These are phyloP conservation scores for Plantago major DNA, from an alignment of 257 asterid species.

Conservation along the genomic window DNA sequence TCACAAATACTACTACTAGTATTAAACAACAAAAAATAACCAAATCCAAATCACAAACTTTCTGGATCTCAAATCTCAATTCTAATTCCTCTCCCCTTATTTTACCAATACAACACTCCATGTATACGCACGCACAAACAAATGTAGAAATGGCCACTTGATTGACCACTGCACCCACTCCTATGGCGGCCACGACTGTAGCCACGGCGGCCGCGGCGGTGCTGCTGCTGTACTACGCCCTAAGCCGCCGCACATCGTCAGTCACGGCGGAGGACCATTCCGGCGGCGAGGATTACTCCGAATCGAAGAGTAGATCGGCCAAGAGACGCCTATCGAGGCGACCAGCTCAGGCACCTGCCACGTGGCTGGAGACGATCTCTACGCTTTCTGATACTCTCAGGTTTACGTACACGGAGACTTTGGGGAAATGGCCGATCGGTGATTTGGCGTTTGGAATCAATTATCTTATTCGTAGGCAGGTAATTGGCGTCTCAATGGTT, in stretches of 20 bases:
- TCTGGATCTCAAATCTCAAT: too few relatives aligned
- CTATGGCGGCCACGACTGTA: constrained; percentile 81
- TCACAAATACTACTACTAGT: too few relatives aligned
- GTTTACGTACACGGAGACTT: constrained; percentile 90
- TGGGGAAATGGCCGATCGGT: constrained; percentile 99
- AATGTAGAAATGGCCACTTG: too few relatives aligned
- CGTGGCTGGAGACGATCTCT: constrained; percentile 96
- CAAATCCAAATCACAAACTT: too few relatives aligned
- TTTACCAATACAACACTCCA: too few relatives aligned
- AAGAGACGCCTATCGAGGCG: constrained; percentile 60
- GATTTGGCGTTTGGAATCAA: constrained; percentile 98
- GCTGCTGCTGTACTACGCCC: constrained; percentile 65
- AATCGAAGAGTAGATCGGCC: constrained; percentile 50
- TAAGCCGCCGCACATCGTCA: constrained; percentile 49
- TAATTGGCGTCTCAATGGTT: constrained; percentile 31
- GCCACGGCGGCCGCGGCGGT: constrained; percentile 84
- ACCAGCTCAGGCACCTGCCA: constrained; percentile 98
- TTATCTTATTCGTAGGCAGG: constrained; percentile 93
- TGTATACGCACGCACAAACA: too few relatives aligned
- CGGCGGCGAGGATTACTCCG: constrained; percentile 41
- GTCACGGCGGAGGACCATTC: constrained; percentile 37
- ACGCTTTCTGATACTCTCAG: constrained; percentile 94
- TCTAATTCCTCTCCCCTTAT: too few relatives aligned
- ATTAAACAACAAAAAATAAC: too few relatives aligned
- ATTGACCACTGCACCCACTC: neutral